Percentiles rank a stretch among this genome's conserved stretches.
phyloP scores from a whole-genome alignment of 352 stramenopile species.

The Pythium sp. region DNA sequence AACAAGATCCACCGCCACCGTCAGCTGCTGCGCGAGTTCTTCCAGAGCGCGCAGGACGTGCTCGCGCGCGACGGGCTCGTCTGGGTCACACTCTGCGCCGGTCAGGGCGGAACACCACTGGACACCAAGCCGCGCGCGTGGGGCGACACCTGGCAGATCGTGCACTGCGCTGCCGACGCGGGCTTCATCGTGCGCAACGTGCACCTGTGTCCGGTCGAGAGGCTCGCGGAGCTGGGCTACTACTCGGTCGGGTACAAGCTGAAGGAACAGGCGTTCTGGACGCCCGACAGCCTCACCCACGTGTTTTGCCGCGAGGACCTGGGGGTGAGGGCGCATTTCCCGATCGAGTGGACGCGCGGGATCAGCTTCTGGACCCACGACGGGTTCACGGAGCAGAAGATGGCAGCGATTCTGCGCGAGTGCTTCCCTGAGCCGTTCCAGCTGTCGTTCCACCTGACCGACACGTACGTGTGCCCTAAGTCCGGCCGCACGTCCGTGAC shows the following conservation, averaged over 20 bases:
- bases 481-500: slow-evolving; percentile 55
- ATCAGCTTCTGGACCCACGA: slow-evolving; percentile 78
- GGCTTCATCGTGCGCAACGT: slow-evolving; percentile 58
- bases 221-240: slow-evolving; percentile 63
- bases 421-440: slow-evolving; percentile 46
- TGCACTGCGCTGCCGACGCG: slow-evolving; percentile 53
- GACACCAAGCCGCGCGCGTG: slow-evolving; percentile 55
- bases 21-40: slow-evolving; percentile 76
- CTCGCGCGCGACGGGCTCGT: slow-evolving; percentile 56
- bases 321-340: slow-evolving; percentile 39
- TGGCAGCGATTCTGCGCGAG: slow-evolving; percentile 34
- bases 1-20: slow-evolving; percentile 86
- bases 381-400: slow-evolving; percentile 52
- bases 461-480: slow-evolving; percentile 56
- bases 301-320: slow-evolving; percentile 59
- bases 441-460: slow-evolving; percentile 37
- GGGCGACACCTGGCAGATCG: slow-evolving; percentile 83
- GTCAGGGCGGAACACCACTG: slow-evolving; percentile 73
- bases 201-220: slow-evolving; percentile 61
- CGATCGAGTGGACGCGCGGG: slow-evolving; percentile 61
- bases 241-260: slow-evolving; percentile 80
- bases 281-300: slow-evolving; percentile 56
- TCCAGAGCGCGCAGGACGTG: slow-evolving; percentile 55
- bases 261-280: slow-evolving; percentile 73
- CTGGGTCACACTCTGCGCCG: slow-evolving; percentile 79